Percentiles rank a stretch among this genome's conserved stretches.
Conservation (phyloP, 1,284 basidiomycete genomes). For the Inonotus obliquus region DNA sequence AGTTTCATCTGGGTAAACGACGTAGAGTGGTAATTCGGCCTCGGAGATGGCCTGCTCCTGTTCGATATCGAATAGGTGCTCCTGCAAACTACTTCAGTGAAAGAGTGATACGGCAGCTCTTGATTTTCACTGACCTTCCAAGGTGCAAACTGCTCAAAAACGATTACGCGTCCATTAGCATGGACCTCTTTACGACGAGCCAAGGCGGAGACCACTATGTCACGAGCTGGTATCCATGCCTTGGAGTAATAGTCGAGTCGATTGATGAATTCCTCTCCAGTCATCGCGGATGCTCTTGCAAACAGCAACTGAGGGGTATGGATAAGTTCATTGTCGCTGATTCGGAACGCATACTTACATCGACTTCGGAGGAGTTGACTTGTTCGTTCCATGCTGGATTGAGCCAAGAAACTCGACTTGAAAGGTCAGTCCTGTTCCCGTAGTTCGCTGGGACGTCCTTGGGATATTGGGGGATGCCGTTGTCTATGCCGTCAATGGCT, state of each 20-base stretch:
- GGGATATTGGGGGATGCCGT: slow-evolving; percentile 82
- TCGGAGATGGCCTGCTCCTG: slow-evolving; percentile 41
- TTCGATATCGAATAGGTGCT: slow-evolving; percentile 91
- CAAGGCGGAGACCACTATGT: slow-evolving; percentile 72
- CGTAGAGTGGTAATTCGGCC: slow-evolving; percentile 66
- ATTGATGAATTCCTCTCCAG: slow-evolving; percentile 84
- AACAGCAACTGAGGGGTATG: slow-evolving; percentile 13
- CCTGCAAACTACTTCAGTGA: slow-evolving; percentile 41
- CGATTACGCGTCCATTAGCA: slow-evolving; percentile 71
- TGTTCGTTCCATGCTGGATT: slow-evolving; percentile 93
- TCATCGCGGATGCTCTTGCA: slow-evolving; percentile 69
- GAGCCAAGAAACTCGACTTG: slow-evolving; percentile 72
- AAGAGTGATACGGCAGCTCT: background rate
- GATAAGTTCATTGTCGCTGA: slow-evolving; percentile 20
- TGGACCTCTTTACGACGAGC: slow-evolving; percentile 60
- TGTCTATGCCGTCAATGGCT: slow-evolving; percentile 94
- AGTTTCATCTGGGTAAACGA: slow-evolving; percentile 87
- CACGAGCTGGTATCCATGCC: slow-evolving; percentile 91
- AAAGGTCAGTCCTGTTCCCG: slow-evolving; percentile 74
- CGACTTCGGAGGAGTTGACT: slow-evolving; percentile 53
- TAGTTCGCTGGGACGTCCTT: slow-evolving; percentile 63
- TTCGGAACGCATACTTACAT: slow-evolving; percentile 47
- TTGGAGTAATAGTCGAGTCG: slow-evolving; percentile 81
- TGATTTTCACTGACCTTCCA: slow-evolving; percentile 72
- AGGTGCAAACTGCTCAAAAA: slow-evolving; percentile 78